Conservation (phyloP, 768 basidiomycete genomes). For the Lenzites betulinus region DNA sequence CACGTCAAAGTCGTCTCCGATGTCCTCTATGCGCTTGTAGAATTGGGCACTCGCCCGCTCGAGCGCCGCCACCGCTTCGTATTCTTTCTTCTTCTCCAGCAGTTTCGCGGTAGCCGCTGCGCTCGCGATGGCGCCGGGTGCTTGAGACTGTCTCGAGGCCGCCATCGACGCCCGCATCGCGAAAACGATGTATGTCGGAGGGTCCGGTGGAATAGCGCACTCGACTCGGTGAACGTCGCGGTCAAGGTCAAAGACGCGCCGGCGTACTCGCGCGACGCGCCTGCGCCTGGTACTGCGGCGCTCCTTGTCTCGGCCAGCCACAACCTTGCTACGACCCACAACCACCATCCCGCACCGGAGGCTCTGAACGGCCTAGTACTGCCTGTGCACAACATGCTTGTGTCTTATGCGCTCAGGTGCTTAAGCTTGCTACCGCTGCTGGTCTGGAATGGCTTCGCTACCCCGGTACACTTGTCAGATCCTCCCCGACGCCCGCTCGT, state of each 20-base stretch:
- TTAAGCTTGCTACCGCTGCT: no score
- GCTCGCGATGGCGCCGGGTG: slow-evolving; percentile 42
- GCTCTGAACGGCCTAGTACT: not conserved
- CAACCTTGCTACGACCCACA: no score
- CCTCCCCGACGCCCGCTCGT: slow-evolving; percentile 53
- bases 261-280: no score
- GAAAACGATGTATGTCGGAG: not conserved
- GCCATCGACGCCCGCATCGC: slow-evolving; percentile 61
- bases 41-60: slow-evolving; percentile 65
- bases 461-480: not conserved
- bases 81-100: slow-evolving; percentile 80
- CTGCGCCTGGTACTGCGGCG: no score
- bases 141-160: slow-evolving; percentile 52
- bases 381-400: no score
- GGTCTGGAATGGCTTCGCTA: not conserved
- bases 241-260: not conserved
- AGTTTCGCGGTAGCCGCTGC: slow-evolving; percentile 58
- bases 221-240: not conserved
- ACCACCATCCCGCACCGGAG: no score
- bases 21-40: slow-evolving; percentile 64
- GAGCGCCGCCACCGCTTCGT: slow-evolving; percentile 71
- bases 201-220: not conserved
- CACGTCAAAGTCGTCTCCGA: slow-evolving; percentile 71
- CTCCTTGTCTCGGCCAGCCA: no score
- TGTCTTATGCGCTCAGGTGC: no score